Evolutionary conservation across 441 rosid species (phyloP).

Genomic region (Omphalea diandra): DNA sequence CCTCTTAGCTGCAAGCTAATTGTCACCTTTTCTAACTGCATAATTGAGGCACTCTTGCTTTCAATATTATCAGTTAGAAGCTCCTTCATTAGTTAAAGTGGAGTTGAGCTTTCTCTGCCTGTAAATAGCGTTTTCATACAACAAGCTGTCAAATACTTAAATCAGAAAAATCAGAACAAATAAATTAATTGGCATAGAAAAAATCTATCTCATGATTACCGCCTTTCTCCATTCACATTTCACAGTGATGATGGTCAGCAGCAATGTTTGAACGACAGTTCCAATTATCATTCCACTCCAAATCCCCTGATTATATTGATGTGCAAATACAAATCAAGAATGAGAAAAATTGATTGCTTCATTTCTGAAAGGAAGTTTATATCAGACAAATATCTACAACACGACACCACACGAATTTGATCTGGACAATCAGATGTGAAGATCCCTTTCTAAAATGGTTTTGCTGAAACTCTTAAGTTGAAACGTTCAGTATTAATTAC

Average conservation of each 20-base stretch:
- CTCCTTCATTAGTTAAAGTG: slow-evolving; percentile 21
- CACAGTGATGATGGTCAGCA: slow-evolving; percentile 35
- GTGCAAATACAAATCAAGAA: neutral
- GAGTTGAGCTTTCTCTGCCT: slow-evolving; percentile 33
- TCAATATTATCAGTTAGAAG: slow-evolving; percentile 8
- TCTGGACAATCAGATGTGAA: too few species aligned
- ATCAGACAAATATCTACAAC: too few species aligned
- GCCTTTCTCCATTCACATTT: slow-evolving; percentile 45
- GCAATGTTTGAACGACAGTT: slow-evolving; percentile 46
- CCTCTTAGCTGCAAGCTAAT: neutral
- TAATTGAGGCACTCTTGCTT: neutral
- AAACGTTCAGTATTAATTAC: too few species aligned
- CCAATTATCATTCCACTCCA: slow-evolving; percentile 57
- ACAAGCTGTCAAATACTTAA: neutral
- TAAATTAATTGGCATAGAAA: neutral
- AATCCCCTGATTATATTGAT: slow-evolving; percentile 35
- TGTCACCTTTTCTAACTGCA: neutral
- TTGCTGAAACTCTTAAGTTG: too few species aligned
- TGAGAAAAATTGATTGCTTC: too few species aligned
- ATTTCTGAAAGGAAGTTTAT: too few species aligned
- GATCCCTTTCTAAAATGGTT: too few species aligned
- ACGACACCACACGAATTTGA: too few species aligned
- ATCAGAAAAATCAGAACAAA: neutral
- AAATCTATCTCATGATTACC: slow-evolving; percentile 26
- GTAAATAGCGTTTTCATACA: slow-evolving; percentile 6